Conservation (phyloP, 192 early-diverging fungal genomes). For the Backusella parvicylindrica region DNA sequence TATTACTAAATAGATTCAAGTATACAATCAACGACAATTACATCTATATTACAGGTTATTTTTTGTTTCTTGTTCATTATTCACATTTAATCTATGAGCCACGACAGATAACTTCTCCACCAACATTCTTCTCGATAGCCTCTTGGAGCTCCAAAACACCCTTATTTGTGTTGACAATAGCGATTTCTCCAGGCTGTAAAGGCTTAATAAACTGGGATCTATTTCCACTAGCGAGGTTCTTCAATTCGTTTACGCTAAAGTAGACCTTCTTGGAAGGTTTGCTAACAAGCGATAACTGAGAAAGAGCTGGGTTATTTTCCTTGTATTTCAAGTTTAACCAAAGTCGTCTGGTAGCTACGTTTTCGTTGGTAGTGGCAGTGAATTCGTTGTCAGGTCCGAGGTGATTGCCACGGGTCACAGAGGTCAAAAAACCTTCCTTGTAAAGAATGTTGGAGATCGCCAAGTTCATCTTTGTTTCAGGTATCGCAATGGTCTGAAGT, state of each 20-base stretch:
- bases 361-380: conserved; percentile 76
- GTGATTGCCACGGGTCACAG: conserved; percentile 76
- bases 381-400: conserved; percentile 67
- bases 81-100: conserved; percentile 26
- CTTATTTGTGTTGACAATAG: conserved; percentile 80
- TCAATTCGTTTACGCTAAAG: conserved; percentile 79
- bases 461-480: conserved; percentile 84
- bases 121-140: conserved; percentile 77
- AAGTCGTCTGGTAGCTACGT: conserved; percentile 78
- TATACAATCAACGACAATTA: background rate
- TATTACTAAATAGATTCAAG: background rate
- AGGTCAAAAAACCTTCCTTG: conserved; percentile 86
- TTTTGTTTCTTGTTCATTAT: background rate
- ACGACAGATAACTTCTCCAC: conserved; percentile 85
- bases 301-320: conserved; percentile 76
- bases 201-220: conserved; percentile 77
- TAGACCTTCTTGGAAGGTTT: conserved; percentile 82
- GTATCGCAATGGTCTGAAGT: conserved; percentile 79
- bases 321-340: conserved; percentile 97
- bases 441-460: conserved; percentile 85
- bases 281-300: conserved; percentile 74
- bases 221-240: conserved; percentile 69
- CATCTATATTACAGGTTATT: background rate
- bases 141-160: conserved; percentile 92
- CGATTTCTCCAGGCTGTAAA: conserved; percentile 85